Base-by-base conservation (phyloP, 2,329 filamentous ascomycete species). In the Colletotrichum scovillei region DNA sequence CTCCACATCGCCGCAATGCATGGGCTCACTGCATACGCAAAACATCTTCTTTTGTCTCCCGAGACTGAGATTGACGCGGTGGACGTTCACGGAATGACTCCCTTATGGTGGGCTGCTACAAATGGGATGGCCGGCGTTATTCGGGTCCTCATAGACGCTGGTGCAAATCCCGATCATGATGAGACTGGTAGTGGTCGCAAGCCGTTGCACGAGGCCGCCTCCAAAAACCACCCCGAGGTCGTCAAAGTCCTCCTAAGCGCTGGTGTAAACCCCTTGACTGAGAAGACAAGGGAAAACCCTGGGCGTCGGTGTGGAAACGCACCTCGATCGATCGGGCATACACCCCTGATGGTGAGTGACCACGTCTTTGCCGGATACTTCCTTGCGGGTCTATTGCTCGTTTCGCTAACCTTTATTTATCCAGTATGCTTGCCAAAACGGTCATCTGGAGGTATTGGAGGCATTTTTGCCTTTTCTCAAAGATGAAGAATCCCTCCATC, bases 131-230 rank as follows among this genome's bases (percentile, higher is more conserved):
- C 65, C 1, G 74, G 63, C 2, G 69, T 76, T 4, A 67, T 78
- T 7, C 64, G 67, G 1, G 53, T 75, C 0, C 60, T 82, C 30
- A 30, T 81, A 2, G 63, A 63, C 4, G 69, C 75, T 12, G 79
- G 78, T 1, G 82, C 79, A 5, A 72, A 79, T 19, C 78, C 77
- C 11, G 74, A 80, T 56, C 38, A 65, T 19, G 53, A 69, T 0
- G 75, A 80, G 1, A 63, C 56, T 4, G 4, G 19, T 7, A 2
- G 67, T 22, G 83, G 84, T 0, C 56, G 76, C 0, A 81, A 75
- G n/a, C 81, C 84, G 6, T 70, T 86, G 1, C 81, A 85, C 64
- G 7, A 73, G 28, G 83, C 84, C 6, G 81, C 82, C 3, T 71
- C 6, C 4, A 76, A 74, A 9, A 83, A 83, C 49, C 78, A 81